Base-by-base conservation (phyloP, 768 basidiomycete genomes). In the Trametes maxima region DNA sequence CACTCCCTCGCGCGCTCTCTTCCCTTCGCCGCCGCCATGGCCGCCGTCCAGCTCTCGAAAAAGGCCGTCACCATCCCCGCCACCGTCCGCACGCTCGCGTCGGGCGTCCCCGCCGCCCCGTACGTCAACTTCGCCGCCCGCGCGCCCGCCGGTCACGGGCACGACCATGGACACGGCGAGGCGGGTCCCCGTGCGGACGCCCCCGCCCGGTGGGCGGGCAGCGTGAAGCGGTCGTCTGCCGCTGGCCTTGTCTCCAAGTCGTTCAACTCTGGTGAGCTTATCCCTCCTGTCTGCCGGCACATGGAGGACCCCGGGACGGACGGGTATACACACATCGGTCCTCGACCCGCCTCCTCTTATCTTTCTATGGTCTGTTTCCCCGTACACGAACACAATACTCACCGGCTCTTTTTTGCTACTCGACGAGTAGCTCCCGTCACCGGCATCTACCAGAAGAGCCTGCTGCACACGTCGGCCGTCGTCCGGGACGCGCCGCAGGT, bases 61-160 rank as follows among this genome's bases (percentile, higher is more conserved):
- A 93, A 87, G 78, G 88, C 89, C 65, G 79, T 93, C 69, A 92
- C 85, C 75, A 78, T 96, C 65, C 75, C 89, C 36, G 92, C 94
- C 59, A 92, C 93, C 36, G 85, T 92, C 65, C 85, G 90, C 70
- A 79, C 85, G 6, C 84, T 92, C 59, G 82, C 94, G 45, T 86
- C 83, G 36, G 95, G 95, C 61, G 81, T 94, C 14, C 95, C 95
- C 33, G 73, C 74, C 67, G 91, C 87, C 7, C 86, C 91, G 36
- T 80, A 85, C 51, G 78, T 98, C 72, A 91, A 90, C 77, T 79
- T 92, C 70, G 76, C 83, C 62, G 85, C 83, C 47, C 86, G 86
- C 69, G 83, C 86, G 60, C 75, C 80, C 58, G 76, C 78, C 66
- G 81, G 78, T 33, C 87, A 90, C 67, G 77, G 77, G 44, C 76